These are phyloP conservation scores for Gomphus sp. DNA, from an alignment of 1,284 basidiomycete species.

Conservation along the genomic window DNA sequence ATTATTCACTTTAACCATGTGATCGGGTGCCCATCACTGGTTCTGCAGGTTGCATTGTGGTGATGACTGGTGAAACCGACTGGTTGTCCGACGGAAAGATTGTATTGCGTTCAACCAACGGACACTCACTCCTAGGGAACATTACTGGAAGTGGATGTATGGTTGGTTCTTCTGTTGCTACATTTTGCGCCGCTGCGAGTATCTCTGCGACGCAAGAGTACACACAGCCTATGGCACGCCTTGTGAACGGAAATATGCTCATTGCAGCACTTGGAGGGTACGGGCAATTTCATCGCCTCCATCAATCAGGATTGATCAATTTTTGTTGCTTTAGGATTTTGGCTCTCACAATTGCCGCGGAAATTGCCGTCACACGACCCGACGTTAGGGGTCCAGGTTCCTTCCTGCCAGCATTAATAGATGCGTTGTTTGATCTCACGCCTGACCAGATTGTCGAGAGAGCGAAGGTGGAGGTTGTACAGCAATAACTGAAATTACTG, in stretches of 20 bases:
- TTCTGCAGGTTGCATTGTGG: conserved; percentile 63
- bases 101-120: conserved; percentile 68
- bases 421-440: conserved; percentile 63
- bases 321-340: conserved; percentile 47
- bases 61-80: conserved; percentile 77
- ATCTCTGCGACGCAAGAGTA: conserved; percentile 18
- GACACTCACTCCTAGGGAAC: conserved; percentile 62
- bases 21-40: background rate
- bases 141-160: conserved; percentile 93
- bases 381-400: conserved; percentile 81
- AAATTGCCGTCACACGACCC: conserved; percentile 60
- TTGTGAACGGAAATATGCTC: conserved; percentile 49
- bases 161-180: conserved; percentile 67
- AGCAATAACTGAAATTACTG: conserved; percentile 7
- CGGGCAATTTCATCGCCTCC: conserved; percentile 20
- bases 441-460: conserved; percentile 40
- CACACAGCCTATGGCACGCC: conserved; percentile 14
- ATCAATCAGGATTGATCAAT: background rate
- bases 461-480: conserved; percentile 40
- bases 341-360: conserved; percentile 77
- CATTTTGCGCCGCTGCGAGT: conserved; percentile 69
- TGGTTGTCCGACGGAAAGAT: conserved; percentile 79
- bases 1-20: background rate
- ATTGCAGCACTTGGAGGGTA: conserved; percentile 71
- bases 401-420: conserved; percentile 82